Base-by-base conservation (phyloP, 2,329 filamentous ascomycete species). In the Paecilomyces fulvus region DNA sequence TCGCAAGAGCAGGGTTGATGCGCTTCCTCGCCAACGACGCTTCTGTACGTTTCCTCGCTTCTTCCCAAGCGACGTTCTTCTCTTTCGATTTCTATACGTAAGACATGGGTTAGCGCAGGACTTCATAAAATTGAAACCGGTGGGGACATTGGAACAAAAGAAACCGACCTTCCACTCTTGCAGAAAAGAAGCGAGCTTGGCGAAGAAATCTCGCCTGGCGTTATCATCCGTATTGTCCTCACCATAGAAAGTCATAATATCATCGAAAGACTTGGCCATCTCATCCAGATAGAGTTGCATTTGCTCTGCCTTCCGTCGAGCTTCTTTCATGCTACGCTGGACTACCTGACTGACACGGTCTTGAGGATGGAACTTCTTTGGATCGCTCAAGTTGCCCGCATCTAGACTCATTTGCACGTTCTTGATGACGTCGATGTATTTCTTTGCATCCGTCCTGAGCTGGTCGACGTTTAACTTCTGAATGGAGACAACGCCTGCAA, bases 391-490 rank as follows among this genome's bases (percentile, higher is more conserved):
- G 71, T 96, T 97, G 65, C 94, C 94, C 31, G 86, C 88, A 73
- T 99, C 94, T 53, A 99, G 82, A 23, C 90, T 95, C 73, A 84
- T 85, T 73, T 99, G 94, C 30, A 97, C 85, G 68, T 96, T 96
- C 72, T 88, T 89, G 75, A 99, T 88, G 70, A 95, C 97, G 74
- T 91, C 86, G 63, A 97, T 92, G 76, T 97, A 99, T 70, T 83
- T 89, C 77, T 85, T 92, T 28, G 92, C 90, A 70, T 99, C 94
- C 20, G 82, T 74, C 64, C 90, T 87, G 55, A 99, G 81, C 74
- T 95, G 90, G 72, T 97, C 94, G 55, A 97, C 89, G 68, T 96
- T 97, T 75, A 96, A 82, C 78, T 96, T 97, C 69, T 96, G 90
- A 25, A 84, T 84, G 17, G 81, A 77, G 49, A 94, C 76, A 33